Conservation (phyloP, 2,329 filamentous ascomycete species). For the Hymenoscyphus repandus region DNA sequence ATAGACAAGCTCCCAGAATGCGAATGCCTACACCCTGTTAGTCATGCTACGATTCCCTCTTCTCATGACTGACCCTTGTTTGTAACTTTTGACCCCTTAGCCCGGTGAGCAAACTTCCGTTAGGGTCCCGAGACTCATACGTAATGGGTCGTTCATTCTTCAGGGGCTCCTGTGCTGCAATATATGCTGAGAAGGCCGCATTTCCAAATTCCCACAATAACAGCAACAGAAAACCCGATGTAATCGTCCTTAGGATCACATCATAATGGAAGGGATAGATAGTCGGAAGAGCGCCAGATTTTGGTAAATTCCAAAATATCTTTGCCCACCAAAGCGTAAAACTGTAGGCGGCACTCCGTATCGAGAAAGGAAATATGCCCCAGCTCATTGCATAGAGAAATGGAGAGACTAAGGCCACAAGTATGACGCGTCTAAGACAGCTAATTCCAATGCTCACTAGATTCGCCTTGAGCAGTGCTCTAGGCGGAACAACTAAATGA, state of each 20-base stretch:
- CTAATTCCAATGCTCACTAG: conserved; percentile 32
- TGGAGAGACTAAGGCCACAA: conserved; percentile 37
- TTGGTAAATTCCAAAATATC: conserved; percentile 69
- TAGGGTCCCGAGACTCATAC: conserved; percentile 81
- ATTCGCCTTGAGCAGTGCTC: conserved; percentile 34
- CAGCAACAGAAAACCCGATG: conserved; percentile 61
- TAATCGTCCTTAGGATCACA: conserved; percentile 50
- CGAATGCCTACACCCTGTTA: conserved; percentile 57
- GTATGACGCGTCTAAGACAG: conserved; percentile 29
- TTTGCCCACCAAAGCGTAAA: conserved; percentile 66
- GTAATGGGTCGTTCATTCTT: conserved; percentile 84
- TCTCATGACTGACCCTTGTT: conserved; percentile 52
- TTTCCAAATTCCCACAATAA: conserved; percentile 75
- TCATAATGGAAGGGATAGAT: conserved; percentile 53
- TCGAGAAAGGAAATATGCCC: conserved; percentile 55
- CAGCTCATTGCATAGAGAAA: conserved; percentile 40
- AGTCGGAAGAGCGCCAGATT: conserved; percentile 57
- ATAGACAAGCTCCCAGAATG: conserved; percentile 83
- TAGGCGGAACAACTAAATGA: conserved; percentile 33
- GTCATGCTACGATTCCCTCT: background rate
- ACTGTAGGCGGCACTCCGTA: conserved; percentile 62
- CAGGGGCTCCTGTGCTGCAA: conserved; percentile 67
- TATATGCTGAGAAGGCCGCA: conserved; percentile 71
- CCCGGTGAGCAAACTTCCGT: conserved; percentile 80
- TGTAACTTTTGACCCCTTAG: conserved; percentile 77